Conservation (phyloP, 176 grass and related monocot species). For the Rhynchospora breviuscula region DNA sequence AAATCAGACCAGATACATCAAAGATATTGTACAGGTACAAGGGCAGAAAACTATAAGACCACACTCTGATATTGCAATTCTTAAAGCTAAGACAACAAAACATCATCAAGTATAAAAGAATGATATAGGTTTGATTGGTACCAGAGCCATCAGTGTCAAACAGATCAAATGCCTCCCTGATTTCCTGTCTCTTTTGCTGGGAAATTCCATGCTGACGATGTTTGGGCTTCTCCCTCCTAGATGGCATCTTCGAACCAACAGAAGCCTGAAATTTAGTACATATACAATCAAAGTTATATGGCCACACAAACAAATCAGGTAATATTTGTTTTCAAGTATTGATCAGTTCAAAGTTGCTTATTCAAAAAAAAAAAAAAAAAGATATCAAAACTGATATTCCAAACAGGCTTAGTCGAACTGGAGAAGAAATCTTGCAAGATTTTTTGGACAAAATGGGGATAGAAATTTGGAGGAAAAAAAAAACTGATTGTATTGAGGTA, state of each 20-base stretch:
- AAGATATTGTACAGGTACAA: not conserved
- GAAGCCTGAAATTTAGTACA: constrained; percentile 32
- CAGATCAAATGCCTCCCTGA: constrained; percentile 82
- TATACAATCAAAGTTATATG: not conserved
- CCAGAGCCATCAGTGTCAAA: constrained; percentile 90
- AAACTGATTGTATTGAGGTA: too few species aligned
- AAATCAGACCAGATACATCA: not conserved
- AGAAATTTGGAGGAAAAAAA: too few species aligned
- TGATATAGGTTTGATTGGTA: constrained; percentile 13
- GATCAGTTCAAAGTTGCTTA: not conserved
- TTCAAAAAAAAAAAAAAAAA: not conserved
- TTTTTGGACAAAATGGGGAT: not conserved
- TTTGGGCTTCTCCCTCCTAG: constrained; percentile 54
- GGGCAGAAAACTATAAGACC: not conserved
- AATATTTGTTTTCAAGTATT: not conserved
- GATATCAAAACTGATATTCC: not conserved
- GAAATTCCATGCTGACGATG: constrained; percentile 49
- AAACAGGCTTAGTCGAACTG: not conserved
- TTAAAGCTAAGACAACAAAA: not conserved
- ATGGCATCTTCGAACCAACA: constrained; percentile 28
- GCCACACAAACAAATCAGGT: not conserved
- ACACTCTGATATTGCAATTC: not conserved
- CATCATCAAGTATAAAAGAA: not conserved
- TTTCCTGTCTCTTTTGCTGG: constrained; percentile 72
- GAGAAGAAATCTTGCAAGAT: not conserved